phyloP scores from a whole-genome alignment of 257 asterid species.

The Scutellaria baicalensis region DNA sequence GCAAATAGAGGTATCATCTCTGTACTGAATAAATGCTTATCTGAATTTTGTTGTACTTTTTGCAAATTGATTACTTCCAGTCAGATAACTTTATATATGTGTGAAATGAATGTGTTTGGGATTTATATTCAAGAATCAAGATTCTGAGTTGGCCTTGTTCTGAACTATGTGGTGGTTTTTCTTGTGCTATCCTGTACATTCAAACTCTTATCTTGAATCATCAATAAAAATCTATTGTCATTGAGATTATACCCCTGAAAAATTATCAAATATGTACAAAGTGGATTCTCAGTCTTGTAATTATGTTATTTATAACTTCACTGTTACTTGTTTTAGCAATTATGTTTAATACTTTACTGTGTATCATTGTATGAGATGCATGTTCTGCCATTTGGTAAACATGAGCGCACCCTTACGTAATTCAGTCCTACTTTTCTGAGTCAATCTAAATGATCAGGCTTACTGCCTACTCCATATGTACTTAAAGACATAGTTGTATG shows the following conservation, averaged over 20 bases:
- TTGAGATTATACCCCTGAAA: not conserved
- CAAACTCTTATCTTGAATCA: not conserved
- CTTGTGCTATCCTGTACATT: not conserved
- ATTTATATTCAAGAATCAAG: not conserved
- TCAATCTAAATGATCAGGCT: not conserved
- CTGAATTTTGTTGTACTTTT: not conserved
- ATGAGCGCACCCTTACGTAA: not conserved
- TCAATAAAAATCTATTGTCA: not conserved
- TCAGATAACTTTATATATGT: not conserved
- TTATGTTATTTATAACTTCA: not conserved
- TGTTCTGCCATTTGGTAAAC: not conserved
- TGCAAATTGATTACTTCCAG: not conserved
- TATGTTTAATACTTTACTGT: not conserved
- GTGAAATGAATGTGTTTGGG: not conserved
- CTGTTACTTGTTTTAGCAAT: not conserved
- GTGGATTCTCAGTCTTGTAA: not conserved
- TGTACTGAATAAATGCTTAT: not conserved
- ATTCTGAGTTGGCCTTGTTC: not conserved
- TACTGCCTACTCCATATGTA: not conserved
- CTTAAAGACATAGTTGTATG: not conserved
- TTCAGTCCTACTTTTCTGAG: not conserved
- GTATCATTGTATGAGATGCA: not conserved
- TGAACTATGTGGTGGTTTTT: not conserved
- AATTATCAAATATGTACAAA: not conserved
- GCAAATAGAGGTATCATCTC: conserved; percentile 56